Evolutionary conservation across 2,329 filamentous ascomycete genomes (phyloP), one percentile per base, ranked within the genome.

Genomic region (Scortechinia acanthostroma): DNA sequence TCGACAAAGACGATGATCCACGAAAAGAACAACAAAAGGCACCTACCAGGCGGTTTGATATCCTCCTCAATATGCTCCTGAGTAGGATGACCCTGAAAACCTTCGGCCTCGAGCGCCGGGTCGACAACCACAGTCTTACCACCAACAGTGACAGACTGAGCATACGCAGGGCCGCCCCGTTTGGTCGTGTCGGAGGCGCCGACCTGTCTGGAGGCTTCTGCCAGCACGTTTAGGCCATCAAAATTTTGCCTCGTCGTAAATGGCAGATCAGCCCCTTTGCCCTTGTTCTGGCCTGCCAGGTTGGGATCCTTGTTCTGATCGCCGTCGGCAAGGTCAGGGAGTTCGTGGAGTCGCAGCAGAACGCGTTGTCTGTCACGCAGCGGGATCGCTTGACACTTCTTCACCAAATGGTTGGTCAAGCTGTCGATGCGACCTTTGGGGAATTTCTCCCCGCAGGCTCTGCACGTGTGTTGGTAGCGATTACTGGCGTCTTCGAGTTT

Each of bases 401-500:
- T 93, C 45, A 88, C 83, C 46, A 95, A 74, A 58, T 96, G 91
- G 50, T 76, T 83, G 37, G 81, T 86, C 49, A 96, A 67, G 55
- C 80, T 88, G 58, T 96, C 91, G 56, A 88, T 85, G 50, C 91
- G 81, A 49, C 91, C 91, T 60, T 95, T 95, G 50, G 88, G 86
- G 51, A 95, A 95, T 62, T 86, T 85, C 64, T 93, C 86, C 52
- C 88, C 88, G 61, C 89, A 95, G 52, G 82, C 76, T 63, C 87
- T 91, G 77, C 90, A 95, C 13, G 87, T 93, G 59, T 95, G 88
- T 55, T 88, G 83, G 59, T 96, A 96, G 47, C 91, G 81, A 63
- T 95, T 95, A 69, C 88, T 93, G 51, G 87, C 85, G 66, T 95
- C 89, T 58, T 85, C 81, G 55, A 95, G 76, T 67, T 95, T 95